These are phyloP conservation scores for Achlya hypogyna DNA, from an alignment of 352 stramenopile species.

Conservation along the genomic window DNA sequence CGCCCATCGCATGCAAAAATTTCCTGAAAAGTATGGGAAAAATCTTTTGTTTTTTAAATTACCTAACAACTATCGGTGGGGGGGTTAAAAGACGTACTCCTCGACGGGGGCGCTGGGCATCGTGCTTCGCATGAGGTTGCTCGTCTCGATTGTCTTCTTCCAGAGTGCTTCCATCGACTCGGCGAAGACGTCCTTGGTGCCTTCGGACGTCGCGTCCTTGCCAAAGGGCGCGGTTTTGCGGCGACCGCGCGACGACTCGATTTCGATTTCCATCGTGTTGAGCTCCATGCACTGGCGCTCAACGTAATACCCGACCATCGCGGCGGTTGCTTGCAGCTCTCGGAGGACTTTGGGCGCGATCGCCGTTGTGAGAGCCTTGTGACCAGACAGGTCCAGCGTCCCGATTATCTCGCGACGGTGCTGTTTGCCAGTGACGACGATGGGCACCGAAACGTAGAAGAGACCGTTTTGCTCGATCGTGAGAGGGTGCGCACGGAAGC, in stretches of 20 bases:
- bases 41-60: background rate
- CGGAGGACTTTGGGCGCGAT: background rate
- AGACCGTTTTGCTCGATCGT: conserved; percentile 45
- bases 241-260: background rate
- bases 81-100: background rate
- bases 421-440: conserved; percentile 21
- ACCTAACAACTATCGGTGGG: background rate
- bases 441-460: conserved; percentile 59
- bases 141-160: background rate
- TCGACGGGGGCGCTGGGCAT: background rate
- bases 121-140: conserved; percentile 4
- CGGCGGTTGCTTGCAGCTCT: conserved; percentile 4
- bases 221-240: conserved; percentile 5
- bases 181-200: background rate
- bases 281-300: conserved; percentile 11
- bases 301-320: conserved; percentile 4
- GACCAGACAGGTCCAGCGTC: background rate
- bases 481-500: conserved; percentile 58
- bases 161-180: background rate
- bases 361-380: background rate
- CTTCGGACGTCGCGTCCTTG: background rate
- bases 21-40: too few species aligned
- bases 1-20: too few species aligned
- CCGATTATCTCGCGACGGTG: conserved; percentile 14
- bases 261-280: conserved; percentile 11